phyloP scores from a whole-genome alignment of 352 stramenopile genomes.

The Pythium chondricola region DNA sequence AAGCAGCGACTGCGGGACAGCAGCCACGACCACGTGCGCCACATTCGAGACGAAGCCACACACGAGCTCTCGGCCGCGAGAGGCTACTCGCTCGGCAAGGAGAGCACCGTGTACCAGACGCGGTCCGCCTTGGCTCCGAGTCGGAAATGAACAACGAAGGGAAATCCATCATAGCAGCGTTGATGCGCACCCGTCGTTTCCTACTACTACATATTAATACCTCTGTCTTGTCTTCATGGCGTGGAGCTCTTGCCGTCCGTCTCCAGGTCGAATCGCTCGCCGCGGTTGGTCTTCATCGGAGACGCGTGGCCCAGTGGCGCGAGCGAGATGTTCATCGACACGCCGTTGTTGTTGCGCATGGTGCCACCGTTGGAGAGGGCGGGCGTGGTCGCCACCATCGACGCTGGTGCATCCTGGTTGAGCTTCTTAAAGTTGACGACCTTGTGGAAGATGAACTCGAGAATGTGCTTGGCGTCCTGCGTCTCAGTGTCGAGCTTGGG shows the following conservation, averaged over 20 bases:
- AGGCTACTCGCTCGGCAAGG: conserved; percentile 47
- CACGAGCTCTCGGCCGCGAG: conserved; percentile 36
- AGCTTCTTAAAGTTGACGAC: conserved; percentile 93
- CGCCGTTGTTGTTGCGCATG: background rate
- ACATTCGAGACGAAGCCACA: conserved; percentile 54
- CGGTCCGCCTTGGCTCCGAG: background rate
- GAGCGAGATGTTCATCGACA: background rate
- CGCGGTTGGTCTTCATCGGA: conserved; percentile 12
- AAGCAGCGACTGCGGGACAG: conserved; percentile 47
- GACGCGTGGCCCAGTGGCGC: background rate
- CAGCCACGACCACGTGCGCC: conserved; percentile 51
- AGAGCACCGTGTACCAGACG: conserved; percentile 62
- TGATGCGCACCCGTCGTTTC: too few species aligned
- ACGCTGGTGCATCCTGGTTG: conserved; percentile 54
- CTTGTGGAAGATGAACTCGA: conserved; percentile 90
- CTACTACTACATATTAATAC: background rate
- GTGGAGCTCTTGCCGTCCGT: conserved; percentile 49
- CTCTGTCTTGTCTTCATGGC: too few species aligned
- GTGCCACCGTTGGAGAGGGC: background rate
- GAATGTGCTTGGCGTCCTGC: conserved; percentile 84
- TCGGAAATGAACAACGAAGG: conserved; percentile 12
- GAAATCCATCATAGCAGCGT: background rate
- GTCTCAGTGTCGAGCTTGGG: conserved; percentile 66
- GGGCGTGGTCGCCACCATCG: background rate
- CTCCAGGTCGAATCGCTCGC: conserved; percentile 36